Evolutionary conservation across 1,139 yeast species (phyloP).

Genomic region (Nakaseomyces kungkrabaensis): DNA sequence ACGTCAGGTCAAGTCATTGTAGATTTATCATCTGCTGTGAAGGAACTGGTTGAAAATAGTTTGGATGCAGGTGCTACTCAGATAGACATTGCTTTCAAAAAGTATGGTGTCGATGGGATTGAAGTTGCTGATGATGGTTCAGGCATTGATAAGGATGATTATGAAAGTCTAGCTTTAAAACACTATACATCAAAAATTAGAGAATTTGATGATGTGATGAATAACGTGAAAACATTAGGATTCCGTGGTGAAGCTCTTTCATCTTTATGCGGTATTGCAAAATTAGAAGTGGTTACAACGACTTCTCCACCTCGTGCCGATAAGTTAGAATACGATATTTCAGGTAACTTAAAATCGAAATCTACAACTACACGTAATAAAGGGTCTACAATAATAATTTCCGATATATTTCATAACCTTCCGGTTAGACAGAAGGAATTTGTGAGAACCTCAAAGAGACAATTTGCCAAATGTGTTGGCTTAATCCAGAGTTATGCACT

Average conservation of each 20-base stretch:
- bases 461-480: conserved; percentile 55
- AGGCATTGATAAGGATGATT: conserved; percentile 58
- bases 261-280: conserved; percentile 58
- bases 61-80: conserved; percentile 66
- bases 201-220: conserved; percentile 44
- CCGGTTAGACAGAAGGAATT: conserved; percentile 74
- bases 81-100: conserved; percentile 55
- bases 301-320: conserved; percentile 50
- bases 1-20: conserved; percentile 92
- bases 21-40: conserved; percentile 65
- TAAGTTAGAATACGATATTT: conserved; percentile 40
- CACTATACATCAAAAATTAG: conserved; percentile 74
- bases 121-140: conserved; percentile 70
- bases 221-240: conserved; percentile 49
- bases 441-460: conserved; percentile 55
- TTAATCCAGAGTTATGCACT: conserved; percentile 63
- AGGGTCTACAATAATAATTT: conserved; percentile 51
- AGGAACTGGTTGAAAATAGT: conserved; percentile 80
- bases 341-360: conserved; percentile 40
- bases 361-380: conserved; percentile 40
- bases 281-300: conserved; percentile 46
- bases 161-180: conserved; percentile 51
- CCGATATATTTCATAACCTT: conserved; percentile 47
- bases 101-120: conserved; percentile 67
- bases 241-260: conserved; percentile 83